Base-by-base conservation (phyloP, 345 rosid species). In the Populus deltoides region DNA sequence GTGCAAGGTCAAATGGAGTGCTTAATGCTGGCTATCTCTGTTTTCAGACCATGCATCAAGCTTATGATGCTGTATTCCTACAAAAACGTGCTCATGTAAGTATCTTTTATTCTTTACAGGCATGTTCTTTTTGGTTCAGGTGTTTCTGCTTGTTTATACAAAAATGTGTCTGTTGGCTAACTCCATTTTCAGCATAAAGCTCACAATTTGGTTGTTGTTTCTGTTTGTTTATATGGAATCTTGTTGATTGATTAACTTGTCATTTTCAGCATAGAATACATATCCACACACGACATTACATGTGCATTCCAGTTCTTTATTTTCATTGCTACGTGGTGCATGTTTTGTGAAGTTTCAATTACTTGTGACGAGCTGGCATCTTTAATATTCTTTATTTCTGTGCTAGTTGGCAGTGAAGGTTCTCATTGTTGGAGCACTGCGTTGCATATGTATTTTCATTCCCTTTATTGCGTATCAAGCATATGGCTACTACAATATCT, bases 1-100 rank as follows among this genome's bases (percentile, higher is more conserved):
- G 87, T 89, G 95, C 99, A 83, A 91, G 99, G 85, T 92, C 99
- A 55, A 95, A 95, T 78, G 99, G 99, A 78, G 86, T 93, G 85
- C 88, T 95, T 73, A 90, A 93, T 88, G 97, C 99, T 82, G 98
- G 98, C 77, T 95, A 92, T 83, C 78, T 90, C 72, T 89, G 98
- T 88, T 92, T 92, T 85, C 93, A 90, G 90, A 88, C 93, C 0
- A 91, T 95, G 92, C 93, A 91, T 83, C 88, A 51, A 79, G 90
- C 84, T 73, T 92, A 90, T 81, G 89, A 89, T 79, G 94, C 94
- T 75, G 65, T 82, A 6, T 81, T 86, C 66, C 4, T 82, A 75
- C 89, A 82, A 82, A 91, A 79, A 78, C 83, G 81, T 18, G 25
- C 75, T 85, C 79, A 5, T 74, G 98, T 93, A 82, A 90, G 97